Conservation (phyloP, 2,329 filamentous ascomycete species). For the Talaromyces sp. region DNA sequence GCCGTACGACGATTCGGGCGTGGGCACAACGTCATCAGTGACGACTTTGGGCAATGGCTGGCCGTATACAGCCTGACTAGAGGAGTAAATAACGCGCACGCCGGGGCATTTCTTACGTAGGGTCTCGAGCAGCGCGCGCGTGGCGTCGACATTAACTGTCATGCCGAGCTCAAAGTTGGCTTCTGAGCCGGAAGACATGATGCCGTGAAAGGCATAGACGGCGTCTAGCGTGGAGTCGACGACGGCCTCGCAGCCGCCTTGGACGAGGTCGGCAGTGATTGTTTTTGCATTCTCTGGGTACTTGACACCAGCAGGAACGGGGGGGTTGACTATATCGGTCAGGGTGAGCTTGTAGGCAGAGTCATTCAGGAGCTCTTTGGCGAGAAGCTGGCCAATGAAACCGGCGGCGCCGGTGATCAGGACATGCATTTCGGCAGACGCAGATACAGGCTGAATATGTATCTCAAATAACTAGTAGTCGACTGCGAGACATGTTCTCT, state of each 20-base stretch:
- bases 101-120: conserved; percentile 49
- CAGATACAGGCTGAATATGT: background rate
- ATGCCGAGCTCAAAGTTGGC: conserved; percentile 57
- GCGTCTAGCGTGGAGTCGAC: conserved; percentile 45
- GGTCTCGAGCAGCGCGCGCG: conserved; percentile 51
- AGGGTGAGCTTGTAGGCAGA: conserved; percentile 48
- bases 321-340: conserved; percentile 54
- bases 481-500: background rate
- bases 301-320: conserved; percentile 45
- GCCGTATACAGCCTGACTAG: conserved; percentile 61
- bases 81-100: conserved; percentile 57
- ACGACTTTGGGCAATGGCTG: conserved; percentile 52
- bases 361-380: conserved; percentile 51
- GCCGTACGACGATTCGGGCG: conserved; percentile 60
- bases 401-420: conserved; percentile 62
- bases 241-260: conserved; percentile 28
- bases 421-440: conserved; percentile 38
- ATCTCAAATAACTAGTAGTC: background rate
- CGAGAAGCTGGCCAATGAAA: conserved; percentile 61
- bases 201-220: conserved; percentile 61
- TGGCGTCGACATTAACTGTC: conserved; percentile 58
- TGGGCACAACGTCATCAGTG: conserved; percentile 49
- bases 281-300: conserved; percentile 49
- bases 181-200: conserved; percentile 63
- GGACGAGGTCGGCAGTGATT: conserved; percentile 52